Evolutionary conservation across 805 yeast genomes (phyloP).

Genomic region (Lipomyces yamanashiensis): DNA sequence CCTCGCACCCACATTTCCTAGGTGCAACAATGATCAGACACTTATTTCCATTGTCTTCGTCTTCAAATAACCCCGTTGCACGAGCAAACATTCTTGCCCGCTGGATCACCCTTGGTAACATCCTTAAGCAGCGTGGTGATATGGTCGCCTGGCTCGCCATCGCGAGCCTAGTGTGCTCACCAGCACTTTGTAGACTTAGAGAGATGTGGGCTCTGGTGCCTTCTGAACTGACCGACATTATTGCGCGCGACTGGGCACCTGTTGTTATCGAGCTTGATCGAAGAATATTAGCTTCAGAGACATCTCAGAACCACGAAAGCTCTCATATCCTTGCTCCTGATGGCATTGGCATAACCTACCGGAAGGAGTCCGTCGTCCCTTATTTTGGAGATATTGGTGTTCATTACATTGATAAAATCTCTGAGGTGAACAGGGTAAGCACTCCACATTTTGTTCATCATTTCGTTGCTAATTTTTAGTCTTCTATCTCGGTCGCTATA

Average conservation of each 20-base stretch:
- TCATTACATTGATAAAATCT: conserved; percentile 45
- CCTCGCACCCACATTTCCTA: conserved; percentile 73
- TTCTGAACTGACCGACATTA: conserved; percentile 58
- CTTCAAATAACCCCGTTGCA: conserved; percentile 44
- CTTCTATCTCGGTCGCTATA: conserved; percentile 53
- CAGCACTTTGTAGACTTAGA: conserved; percentile 75
- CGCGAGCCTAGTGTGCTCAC: conserved; percentile 79
- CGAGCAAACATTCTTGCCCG: conserved; percentile 70
- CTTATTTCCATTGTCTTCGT: conserved; percentile 49
- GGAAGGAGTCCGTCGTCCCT: conserved; percentile 79
- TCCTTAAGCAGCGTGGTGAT: conserved; percentile 79
- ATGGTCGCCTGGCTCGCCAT: conserved; percentile 95
- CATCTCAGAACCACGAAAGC: conserved; percentile 58
- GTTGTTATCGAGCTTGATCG: conserved; percentile 87
- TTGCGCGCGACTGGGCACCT: conserved; percentile 88
- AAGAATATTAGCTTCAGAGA: conserved; percentile 63
- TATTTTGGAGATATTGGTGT: conserved; percentile 86
- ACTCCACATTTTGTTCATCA: background rate
- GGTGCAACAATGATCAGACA: conserved; percentile 74
- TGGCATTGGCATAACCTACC: conserved; percentile 76
- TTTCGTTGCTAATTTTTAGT: background rate
- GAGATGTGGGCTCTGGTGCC: conserved; percentile 78
- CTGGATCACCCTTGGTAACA: conserved; percentile 86
- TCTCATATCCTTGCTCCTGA: conserved; percentile 84
- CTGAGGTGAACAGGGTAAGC: conserved; percentile 24